A percentile compares a stretch with the other conserved stretches of the same genome.
These are phyloP conservation scores for Fomitopsis pinicola DNA, from an alignment of 1,284 basidiomycete species.

Conservation along the genomic window DNA sequence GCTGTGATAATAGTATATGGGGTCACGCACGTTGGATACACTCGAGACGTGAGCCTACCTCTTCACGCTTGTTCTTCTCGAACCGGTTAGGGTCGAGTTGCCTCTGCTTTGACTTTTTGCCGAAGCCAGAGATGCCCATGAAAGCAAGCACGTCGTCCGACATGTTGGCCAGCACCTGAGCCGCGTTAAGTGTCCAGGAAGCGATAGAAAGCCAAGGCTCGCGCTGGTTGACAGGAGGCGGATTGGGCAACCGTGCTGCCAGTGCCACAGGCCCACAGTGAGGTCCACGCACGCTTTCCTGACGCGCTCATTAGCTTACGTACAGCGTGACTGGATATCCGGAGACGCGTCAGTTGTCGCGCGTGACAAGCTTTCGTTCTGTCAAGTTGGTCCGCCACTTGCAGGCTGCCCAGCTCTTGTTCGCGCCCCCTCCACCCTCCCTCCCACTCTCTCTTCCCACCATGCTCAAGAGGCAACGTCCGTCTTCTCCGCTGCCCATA, in stretches of 20 bases:
- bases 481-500: constrained; percentile 43
- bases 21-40: background rate
- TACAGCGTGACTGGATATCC: background rate
- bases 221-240: background rate
- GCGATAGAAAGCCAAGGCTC: background rate
- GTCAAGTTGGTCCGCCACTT: background rate
- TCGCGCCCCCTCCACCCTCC: background rate
- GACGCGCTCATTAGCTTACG: constrained; percentile 5
- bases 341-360: background rate
- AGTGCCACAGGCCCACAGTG: background rate
- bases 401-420: background rate
- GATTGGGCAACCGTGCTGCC: background rate
- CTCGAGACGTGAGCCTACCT: constrained; percentile 24
- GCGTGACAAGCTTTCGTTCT: background rate
- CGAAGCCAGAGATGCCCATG: constrained; percentile 80
- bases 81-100: constrained; percentile 67
- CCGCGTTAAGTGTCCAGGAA: background rate
- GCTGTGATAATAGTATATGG: background rate
- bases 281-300: background rate
- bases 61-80: constrained; percentile 67
- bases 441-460: background rate
- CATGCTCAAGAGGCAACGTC: constrained; percentile 71
- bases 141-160: constrained; percentile 67
- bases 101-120: constrained; percentile 62
- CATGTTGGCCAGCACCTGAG: constrained; percentile 32